Conservation (phyloP, 176 grass and related monocot genomes). For the Oryza officinalis region DNA sequence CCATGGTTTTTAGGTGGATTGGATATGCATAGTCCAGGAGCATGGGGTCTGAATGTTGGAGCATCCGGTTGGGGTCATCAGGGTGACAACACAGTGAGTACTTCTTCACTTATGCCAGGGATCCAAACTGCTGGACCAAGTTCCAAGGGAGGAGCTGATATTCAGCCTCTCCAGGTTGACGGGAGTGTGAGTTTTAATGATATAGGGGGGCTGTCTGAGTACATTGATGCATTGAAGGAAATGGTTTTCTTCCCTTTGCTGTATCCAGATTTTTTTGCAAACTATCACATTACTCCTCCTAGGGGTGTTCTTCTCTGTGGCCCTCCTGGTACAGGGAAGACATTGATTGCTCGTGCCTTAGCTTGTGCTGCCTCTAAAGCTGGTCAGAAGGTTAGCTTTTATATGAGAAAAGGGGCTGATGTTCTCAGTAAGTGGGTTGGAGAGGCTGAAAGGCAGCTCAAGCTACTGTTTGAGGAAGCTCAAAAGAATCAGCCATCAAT, state of each 20-base stretch:
- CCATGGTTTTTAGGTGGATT: constrained; percentile 85
- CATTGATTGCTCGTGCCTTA: constrained; percentile 96
- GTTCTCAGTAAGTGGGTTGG: constrained; percentile 99
- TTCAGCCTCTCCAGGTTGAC: constrained; percentile 94
- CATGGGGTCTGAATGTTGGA: constrained; percentile 93
- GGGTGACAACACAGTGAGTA: constrained; percentile 50
- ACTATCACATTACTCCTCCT: constrained; percentile 97
- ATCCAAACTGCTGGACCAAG: constrained; percentile 97
- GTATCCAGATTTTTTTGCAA: constrained; percentile 99
- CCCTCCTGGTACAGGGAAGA: constrained; percentile 97
- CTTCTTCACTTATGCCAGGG: constrained; percentile 60
- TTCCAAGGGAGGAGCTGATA: constrained; percentile 98
- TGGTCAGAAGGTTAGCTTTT: constrained; percentile 98
- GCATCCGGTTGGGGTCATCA: constrained; percentile 97
- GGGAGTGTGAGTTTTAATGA: constrained; percentile 93
- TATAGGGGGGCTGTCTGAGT: constrained; percentile 92
- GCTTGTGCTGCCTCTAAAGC: constrained; percentile 94
- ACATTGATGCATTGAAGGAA: constrained; percentile 97
- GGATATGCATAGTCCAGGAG: constrained; percentile 78
- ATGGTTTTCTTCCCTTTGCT: constrained; percentile 99
- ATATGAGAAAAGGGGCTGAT: constrained; percentile 99
- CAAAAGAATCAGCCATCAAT: constrained; percentile 98
- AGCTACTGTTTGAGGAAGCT: constrained; percentile 99
- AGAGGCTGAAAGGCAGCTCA: constrained; percentile 97
- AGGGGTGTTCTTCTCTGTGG: constrained; percentile 97